Base-by-base conservation (phyloP, 495 filamentous ascomycete species). In the Aspergillus diversus region DNA sequence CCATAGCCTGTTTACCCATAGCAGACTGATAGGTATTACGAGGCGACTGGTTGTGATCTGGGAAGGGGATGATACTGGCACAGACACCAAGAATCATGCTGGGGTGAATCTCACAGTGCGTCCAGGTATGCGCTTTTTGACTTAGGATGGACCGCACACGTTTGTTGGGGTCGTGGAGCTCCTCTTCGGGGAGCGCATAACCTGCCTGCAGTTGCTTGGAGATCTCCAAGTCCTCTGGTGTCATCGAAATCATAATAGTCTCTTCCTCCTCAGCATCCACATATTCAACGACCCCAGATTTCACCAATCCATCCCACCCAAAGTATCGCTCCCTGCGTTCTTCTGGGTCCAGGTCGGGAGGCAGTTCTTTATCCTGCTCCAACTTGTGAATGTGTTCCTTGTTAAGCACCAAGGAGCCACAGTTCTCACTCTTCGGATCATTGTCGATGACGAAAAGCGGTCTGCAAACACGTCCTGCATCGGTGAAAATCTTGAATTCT, bases 1-100 rank as follows among this genome's bases (percentile, higher is more conserved):
- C 95, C 96, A 99, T 99, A 53, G 95, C 95, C 83, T 99, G 95
- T 80, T 99, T 99, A 79, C 95, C 95, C 95, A 99, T 99, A 70
- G 95, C 95, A 68, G 95, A 97, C 72, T 99, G 96, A 78, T 98
- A 98, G 5, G 95, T 99, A 73, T 98, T 98, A 88, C 96, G 86
- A 63, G 95, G 95, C 61, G 93, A 97, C 85, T 92, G 95, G 73
- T 99, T 99, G 80, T 99, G 95, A 77, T 99, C 96, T 5, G 95
- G 95, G 86, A 98, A 99, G 0, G 95, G 95, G 81, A 99, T 99
- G 75, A 99, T 98, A 82, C 92, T 96, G 59, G 95, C 95, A 71
- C 96, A 98, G 60, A 98, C 93, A 64, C 95, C 96, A 53, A 98
- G 79, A 74, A 99, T 92, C 96, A 98, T 99, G 81, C 92, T 96